Evolutionary conservation across 140 eudicot genomes (phyloP).

Genomic region (Senecio squalidus): DNA sequence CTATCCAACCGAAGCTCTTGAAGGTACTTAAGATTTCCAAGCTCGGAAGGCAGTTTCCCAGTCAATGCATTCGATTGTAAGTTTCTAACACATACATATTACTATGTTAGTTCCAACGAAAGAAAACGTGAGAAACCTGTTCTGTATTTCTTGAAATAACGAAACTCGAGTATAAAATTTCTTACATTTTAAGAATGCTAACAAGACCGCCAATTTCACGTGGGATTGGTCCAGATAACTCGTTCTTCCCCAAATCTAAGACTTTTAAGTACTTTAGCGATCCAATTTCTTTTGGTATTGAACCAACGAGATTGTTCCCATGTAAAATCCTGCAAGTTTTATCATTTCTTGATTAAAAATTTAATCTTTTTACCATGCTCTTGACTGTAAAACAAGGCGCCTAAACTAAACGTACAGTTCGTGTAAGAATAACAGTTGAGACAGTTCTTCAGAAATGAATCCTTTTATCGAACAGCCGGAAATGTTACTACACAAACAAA

Average conservation of each 20-base stretch:
- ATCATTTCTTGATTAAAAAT: constrained; percentile 1
- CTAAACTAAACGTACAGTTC: constrained; percentile 53
- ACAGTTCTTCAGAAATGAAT: constrained; percentile 65
- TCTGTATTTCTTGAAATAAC: not conserved
- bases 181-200: constrained; percentile 58
- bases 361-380: not conserved
- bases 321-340: constrained; percentile 49
- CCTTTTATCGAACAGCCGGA: constrained; percentile 76
- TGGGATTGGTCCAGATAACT: constrained; percentile 89
- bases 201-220: constrained; percentile 61
- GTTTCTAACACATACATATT: constrained; percentile 42
- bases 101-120: constrained; percentile 2
- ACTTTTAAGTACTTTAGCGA: constrained; percentile 54
- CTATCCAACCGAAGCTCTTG: constrained; percentile 84
- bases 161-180: not conserved
- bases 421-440: constrained; percentile 44
- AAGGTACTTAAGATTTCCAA: constrained; percentile 65
- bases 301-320: constrained; percentile 65
- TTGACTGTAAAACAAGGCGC: constrained; percentile 2
- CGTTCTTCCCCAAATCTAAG: constrained; percentile 83
- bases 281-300: constrained; percentile 82
- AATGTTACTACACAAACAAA: constrained; percentile 57
- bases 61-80: constrained; percentile 80
- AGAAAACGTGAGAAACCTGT: not conserved
- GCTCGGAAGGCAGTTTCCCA: constrained; percentile 72